Conservation (phyloP, 495 filamentous ascomycete species). For the Darksidea phi region DNA sequence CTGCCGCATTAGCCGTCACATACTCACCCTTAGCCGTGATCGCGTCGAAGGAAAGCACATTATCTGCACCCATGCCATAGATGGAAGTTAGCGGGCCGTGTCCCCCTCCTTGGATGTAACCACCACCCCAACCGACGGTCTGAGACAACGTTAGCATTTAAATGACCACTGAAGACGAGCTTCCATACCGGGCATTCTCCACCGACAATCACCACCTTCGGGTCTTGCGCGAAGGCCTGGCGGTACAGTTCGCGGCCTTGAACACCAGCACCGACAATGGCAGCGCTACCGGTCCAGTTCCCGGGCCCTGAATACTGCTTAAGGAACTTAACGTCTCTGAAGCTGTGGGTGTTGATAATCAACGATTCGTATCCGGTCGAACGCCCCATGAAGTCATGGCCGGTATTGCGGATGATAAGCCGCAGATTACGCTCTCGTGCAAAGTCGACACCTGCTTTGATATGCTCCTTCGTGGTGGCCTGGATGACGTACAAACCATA, state of each 20-base stretch:
- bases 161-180: not conserved
- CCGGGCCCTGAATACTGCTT: conserved; percentile 39
- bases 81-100: conserved; percentile 27
- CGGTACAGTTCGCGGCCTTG: conserved; percentile 48
- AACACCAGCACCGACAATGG: conserved; percentile 53
- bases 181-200: conserved; percentile 31
- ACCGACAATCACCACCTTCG: conserved; percentile 30
- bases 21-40: conserved; percentile 31
- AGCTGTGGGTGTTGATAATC: conserved; percentile 35
- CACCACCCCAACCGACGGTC: conserved; percentile 29
- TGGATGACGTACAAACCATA: conserved; percentile 29
- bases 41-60: conserved; percentile 29
- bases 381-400: conserved; percentile 38
- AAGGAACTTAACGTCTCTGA: conserved; percentile 36
- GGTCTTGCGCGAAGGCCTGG: conserved; percentile 13
- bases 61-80: conserved; percentile 34
- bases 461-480: conserved; percentile 32
- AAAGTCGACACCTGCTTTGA: conserved; percentile 33
- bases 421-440: conserved; percentile 28
- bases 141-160: not conserved
- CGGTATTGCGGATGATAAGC: conserved; percentile 32
- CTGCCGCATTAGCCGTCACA: conserved; percentile 23
- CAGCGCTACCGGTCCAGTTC: conserved; percentile 48
- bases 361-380: conserved; percentile 27
- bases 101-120: conserved; percentile 32